These are phyloP conservation scores for Coemansia reversa DNA, from an alignment of 192 early-diverging fungal genomes.

Conservation along the genomic window DNA sequence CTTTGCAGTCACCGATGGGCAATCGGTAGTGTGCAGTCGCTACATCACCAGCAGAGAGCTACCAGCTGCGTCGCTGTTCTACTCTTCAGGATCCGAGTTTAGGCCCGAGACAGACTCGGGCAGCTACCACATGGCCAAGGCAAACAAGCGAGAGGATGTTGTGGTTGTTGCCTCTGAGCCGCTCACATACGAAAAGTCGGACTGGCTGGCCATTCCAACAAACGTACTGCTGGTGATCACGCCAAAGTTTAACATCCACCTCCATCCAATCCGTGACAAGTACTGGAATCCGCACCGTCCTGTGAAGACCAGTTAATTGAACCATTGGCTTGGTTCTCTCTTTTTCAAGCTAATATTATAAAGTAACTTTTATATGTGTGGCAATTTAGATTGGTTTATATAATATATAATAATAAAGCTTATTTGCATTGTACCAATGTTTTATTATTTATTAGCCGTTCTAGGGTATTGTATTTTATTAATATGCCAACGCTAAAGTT, in stretches of 20 bases:
- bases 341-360: not conserved
- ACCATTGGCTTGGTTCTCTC: not conserved
- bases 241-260: constrained; percentile 69
- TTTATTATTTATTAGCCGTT: too few relatives aligned
- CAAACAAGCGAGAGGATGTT: constrained; percentile 72
- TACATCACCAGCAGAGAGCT: constrained; percentile 68
- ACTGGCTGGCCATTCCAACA: constrained; percentile 78
- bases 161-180: constrained; percentile 79
- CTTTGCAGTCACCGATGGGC: constrained; percentile 82
- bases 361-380: constrained; percentile 5
- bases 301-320: constrained; percentile 3
- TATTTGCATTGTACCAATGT: too few relatives aligned
- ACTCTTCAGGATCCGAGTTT: constrained; percentile 76
- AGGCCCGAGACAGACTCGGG: constrained; percentile 56
- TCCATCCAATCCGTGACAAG: constrained; percentile 73
- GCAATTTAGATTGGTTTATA: too few relatives aligned
- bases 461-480: too few relatives aligned
- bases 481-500: too few relatives aligned
- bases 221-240: constrained; percentile 76
- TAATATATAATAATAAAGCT: too few relatives aligned
- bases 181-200: constrained; percentile 76
- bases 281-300: constrained; percentile 52
- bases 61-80: constrained; percentile 75
- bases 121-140: constrained; percentile 69
- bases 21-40: constrained; percentile 70